Percentiles rank a stretch among this genome's conserved stretches.
phyloP scores from a whole-genome alignment of 352 stramenopile species.

The Albugo candida region DNA sequence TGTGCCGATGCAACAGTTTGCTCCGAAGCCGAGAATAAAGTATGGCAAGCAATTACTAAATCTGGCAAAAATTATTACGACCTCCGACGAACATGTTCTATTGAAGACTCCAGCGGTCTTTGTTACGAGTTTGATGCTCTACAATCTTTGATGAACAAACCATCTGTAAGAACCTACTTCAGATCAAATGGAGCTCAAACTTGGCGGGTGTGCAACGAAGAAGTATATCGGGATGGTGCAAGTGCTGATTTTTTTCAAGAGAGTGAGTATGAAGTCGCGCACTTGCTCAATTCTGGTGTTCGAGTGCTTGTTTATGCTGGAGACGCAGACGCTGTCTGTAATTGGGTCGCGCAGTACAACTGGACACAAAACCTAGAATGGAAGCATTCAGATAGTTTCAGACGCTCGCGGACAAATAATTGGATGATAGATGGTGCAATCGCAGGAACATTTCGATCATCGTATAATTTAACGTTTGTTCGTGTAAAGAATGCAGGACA shows the following conservation, averaged over 20 bases:
- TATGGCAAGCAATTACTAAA: background rate
- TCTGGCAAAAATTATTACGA: slow-evolving; percentile 39
- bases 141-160: slow-evolving; percentile 33
- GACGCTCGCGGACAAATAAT: slow-evolving; percentile 1
- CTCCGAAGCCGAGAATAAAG: background rate
- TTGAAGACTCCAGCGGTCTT: slow-evolving; percentile 21
- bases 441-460: slow-evolving; percentile 22
- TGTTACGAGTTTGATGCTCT: slow-evolving; percentile 50
- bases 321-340: slow-evolving; percentile 43
- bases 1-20: slow-evolving; percentile 11
- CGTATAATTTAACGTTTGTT: slow-evolving; percentile 37
- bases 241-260: slow-evolving; percentile 30
- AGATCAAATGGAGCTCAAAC: background rate
- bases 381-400: slow-evolving; percentile 18
- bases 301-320: slow-evolving; percentile 53
- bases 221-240: slow-evolving; percentile 7
- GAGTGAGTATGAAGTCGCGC: slow-evolving; percentile 28
- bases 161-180: slow-evolving; percentile 22
- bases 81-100: slow-evolving; percentile 27
- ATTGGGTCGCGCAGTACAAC: slow-evolving; percentile 42
- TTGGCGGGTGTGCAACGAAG: slow-evolving; percentile 30
- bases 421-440: slow-evolving; percentile 9
- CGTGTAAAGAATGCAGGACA: slow-evolving; percentile 43
- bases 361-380: slow-evolving; percentile 39
- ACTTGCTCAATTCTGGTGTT: slow-evolving; percentile 26